Evolutionary conservation across 257 asterid species (phyloP), one percentile per base, ranked within the genome.

Genomic region (Prunella vulgaris): DNA sequence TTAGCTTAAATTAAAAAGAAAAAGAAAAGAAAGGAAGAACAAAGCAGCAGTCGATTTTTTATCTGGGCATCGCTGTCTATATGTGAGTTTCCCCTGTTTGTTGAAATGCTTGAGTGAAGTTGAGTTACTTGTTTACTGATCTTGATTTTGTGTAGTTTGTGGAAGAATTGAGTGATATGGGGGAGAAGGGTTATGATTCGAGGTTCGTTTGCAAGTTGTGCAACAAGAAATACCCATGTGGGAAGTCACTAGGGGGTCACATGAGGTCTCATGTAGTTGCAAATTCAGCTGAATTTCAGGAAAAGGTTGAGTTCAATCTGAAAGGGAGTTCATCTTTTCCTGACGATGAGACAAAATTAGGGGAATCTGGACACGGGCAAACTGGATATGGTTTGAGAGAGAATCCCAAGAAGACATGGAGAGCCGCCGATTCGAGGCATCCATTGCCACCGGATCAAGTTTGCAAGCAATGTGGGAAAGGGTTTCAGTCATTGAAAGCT

Each of bases 401-500:
- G 68, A 93, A 93, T 77, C 98, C 98, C 59, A 90, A 80, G 87
- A 93, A 87, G 72, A 85, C 99, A 1, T 85, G 92, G 96, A 85
- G 97, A 33, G 91, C 87, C 14, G 86, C 59, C 10, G 89, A 78
- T 81, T 68, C 86, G 0, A 79, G 72, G 28, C 64, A 61, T 28
- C 91, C 90, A 15, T 38, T 79, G 72, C 77, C 83, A 20, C 81
- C 72, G 67, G 96, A 86, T 61, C 85, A 66, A 66, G 70, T 90
- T 15, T 93, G 99, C 76, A 92, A 88, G 76, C 96, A 87, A 86
- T 93, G 99, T 75, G 97, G 99, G 28, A 93, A 93, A 79, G 88
- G 86, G 70, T 93, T 93, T 83, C 96, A 83, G 62, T 90, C 99
- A 1, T 17, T 83, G 84, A 93, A 93, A 66, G 99, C 99, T 10